Percentiles rank a stretch among this genome's conserved stretches.
Conservation (phyloP, 768 basidiomycete species). For the Chalciporus chontae region DNA sequence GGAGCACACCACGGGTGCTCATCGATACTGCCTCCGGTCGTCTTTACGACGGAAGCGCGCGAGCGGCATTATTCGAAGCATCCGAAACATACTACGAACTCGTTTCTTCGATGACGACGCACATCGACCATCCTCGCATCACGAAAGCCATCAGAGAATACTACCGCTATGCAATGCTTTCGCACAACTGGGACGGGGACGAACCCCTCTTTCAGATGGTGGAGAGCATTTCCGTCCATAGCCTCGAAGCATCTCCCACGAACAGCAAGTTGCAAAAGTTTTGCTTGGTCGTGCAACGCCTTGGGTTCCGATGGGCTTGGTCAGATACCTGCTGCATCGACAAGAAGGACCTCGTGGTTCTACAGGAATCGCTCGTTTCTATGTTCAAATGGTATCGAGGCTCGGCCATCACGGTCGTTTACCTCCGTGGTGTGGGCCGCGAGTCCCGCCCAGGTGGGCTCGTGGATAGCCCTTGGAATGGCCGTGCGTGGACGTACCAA, state of each 20-base stretch:
- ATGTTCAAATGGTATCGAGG: background rate
- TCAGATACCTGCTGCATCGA: constrained; percentile 25
- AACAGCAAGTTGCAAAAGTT: constrained; percentile 16
- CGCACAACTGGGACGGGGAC: constrained; percentile 20
- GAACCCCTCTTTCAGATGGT: constrained; percentile 15
- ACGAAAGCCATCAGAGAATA: constrained; percentile 5
- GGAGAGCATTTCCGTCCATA: constrained; percentile 12
- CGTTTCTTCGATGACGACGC: constrained; percentile 10
- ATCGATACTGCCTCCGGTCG: constrained; percentile 12
- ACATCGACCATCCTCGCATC: background rate
- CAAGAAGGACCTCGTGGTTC: constrained; percentile 2
- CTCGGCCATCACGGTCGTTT: background rate
- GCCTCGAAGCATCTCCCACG: constrained; percentile 3
- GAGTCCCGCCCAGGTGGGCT: background rate
- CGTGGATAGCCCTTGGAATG: background rate
- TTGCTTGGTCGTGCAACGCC: constrained; percentile 11
- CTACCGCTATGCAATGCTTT: constrained; percentile 20
- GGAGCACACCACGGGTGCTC: constrained; percentile 11
- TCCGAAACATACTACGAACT: constrained; percentile 11
- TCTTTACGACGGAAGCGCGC: constrained; percentile 11
- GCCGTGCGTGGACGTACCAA: background rate
- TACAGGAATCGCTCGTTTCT: no score
- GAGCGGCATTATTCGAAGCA: constrained; percentile 6
- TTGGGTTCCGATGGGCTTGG: constrained; percentile 23
- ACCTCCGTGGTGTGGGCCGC: background rate